Evolutionary conservation across 805 yeast species (phyloP), one percentile per base, ranked within the genome.

Genomic region (Lipomyces yamadae): DNA sequence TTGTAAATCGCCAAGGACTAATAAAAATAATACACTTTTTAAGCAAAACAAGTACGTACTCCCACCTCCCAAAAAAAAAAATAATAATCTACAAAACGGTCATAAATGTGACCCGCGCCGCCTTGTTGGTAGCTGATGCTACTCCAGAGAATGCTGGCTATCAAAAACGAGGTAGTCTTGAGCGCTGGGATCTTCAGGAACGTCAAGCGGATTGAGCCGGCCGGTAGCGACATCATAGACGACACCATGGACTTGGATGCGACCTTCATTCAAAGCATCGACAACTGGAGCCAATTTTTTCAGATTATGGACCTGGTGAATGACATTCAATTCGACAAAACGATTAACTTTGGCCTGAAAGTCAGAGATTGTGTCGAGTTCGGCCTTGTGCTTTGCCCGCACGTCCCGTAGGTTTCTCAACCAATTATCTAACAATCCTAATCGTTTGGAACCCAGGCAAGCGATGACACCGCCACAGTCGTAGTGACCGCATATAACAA

Each of bases 391-490:
- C 61, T 85, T 83, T 55, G 88, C 89, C 74, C 91, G 82, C 62
- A 91, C 84, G 62, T 88, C 89, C 73, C 89, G 81, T 81, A 87
- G 73, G 84, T 88, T 72, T 81, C 77, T 83, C 64, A 89, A 81
- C 93, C 93, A 89, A 61, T 86, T 86, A 73, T 88, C 91, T 72
- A 93, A 78, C 10, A 85, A 85, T 35, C 92, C 92, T 42, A 88
- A 81, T 72, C 83, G 83, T 73, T 86, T 85, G 65, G 85, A 81
- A 2, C 88, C 82, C 58, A 93, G 79, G 7, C 92, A 86, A 30
- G 96, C 92, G 86, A 90, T 86, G 60, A 91, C 86, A 37, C 97
- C 98, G 60, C 97, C 97, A 82, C 98, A 93, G 77, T 91, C 96
- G 39, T 95, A 89, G 79, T 93, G 98, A 2, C 98, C 98, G 78